Evolutionary conservation across 768 basidiomycete genomes (phyloP).

Genomic region (Collybia sp.): DNA sequence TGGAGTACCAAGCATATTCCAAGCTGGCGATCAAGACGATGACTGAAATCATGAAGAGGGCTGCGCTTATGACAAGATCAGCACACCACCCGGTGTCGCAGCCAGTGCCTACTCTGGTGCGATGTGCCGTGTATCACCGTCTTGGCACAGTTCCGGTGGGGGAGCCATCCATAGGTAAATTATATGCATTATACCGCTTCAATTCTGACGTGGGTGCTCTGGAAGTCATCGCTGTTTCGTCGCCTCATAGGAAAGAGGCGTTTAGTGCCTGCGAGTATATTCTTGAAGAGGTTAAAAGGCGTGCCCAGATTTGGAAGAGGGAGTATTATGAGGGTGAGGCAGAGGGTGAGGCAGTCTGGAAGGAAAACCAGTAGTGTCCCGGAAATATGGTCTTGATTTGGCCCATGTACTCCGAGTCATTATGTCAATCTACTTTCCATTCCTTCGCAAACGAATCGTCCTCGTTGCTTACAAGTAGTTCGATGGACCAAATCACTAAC

Average conservation of each 20-base stretch:
- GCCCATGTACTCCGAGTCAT: neutral
- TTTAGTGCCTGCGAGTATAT: conserved; percentile 78
- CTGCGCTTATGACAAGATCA: conserved; percentile 36
- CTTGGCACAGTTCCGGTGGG: conserved; percentile 76
- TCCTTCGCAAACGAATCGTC: conserved; percentile 60
- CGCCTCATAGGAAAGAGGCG: conserved; percentile 79
- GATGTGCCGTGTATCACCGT: conserved; percentile 68
- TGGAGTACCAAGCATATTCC: conserved; percentile 85
- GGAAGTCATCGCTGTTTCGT: conserved; percentile 74
- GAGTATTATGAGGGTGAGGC: conserved; percentile 76
- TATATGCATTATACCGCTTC: neutral
- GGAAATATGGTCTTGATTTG: too few species aligned
- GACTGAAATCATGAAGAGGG: conserved; percentile 48
- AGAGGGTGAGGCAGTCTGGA: conserved; percentile 66
- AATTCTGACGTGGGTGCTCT: neutral
- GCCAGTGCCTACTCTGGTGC: conserved; percentile 36
- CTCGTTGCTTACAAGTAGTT: conserved; percentile 74
- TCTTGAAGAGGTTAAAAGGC: conserved; percentile 81
- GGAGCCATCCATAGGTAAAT: conserved; percentile 63
- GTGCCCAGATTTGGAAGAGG: conserved; percentile 88
- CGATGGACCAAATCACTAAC: conserved; percentile 76
- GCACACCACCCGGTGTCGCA: conserved; percentile 27
- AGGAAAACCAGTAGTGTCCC: conserved; percentile 40
- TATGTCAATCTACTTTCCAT: conserved; percentile 72
- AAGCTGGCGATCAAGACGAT: conserved; percentile 78